phyloP scores from a whole-genome alignment of 495 filamentous ascomycete species.

The Bacidia rubella region DNA sequence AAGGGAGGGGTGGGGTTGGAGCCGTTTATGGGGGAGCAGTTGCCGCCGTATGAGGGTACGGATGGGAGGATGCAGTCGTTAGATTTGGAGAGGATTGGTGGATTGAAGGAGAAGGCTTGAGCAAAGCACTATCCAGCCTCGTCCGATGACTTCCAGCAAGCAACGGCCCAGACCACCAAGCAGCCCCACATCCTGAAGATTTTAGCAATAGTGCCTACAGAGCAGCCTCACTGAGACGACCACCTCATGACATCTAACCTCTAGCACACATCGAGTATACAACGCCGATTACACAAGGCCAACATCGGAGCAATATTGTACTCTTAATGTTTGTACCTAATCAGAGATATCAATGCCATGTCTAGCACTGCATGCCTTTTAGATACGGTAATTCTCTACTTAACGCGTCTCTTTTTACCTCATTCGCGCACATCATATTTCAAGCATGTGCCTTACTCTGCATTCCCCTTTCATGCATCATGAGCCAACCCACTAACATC shows the following conservation, averaged over 20 bases:
- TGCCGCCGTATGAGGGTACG: constrained; percentile 78
- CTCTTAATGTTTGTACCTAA: not conserved
- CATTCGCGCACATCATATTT: too few species aligned
- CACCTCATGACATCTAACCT: too few species aligned
- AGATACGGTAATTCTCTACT: too few species aligned
- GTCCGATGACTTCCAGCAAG: not conserved
- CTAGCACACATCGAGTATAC: too few species aligned
- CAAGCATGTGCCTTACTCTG: too few species aligned
- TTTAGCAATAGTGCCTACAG: not conserved
- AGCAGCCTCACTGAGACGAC: not conserved
- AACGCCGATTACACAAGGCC: not conserved
- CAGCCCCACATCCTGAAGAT: not conserved
- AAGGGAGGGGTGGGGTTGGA: constrained; percentile 72
- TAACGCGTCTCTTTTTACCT: too few species aligned
- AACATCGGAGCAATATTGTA: not conserved
- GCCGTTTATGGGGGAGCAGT: constrained; percentile 59
- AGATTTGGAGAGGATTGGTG: constrained; percentile 89
- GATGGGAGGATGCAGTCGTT: constrained; percentile 75
- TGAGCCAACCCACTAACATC: too few species aligned
- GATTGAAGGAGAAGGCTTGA: constrained; percentile 55
- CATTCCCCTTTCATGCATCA: too few species aligned
- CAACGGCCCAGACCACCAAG: too few species aligned
- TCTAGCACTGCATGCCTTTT: too few species aligned
- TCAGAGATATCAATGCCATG: not conserved
- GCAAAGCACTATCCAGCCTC: not conserved